Evolutionary conservation across 495 filamentous ascomycete genomes (phyloP), one percentile per base, ranked within the genome.

Genomic region (Clavariopsis aquatica): DNA sequence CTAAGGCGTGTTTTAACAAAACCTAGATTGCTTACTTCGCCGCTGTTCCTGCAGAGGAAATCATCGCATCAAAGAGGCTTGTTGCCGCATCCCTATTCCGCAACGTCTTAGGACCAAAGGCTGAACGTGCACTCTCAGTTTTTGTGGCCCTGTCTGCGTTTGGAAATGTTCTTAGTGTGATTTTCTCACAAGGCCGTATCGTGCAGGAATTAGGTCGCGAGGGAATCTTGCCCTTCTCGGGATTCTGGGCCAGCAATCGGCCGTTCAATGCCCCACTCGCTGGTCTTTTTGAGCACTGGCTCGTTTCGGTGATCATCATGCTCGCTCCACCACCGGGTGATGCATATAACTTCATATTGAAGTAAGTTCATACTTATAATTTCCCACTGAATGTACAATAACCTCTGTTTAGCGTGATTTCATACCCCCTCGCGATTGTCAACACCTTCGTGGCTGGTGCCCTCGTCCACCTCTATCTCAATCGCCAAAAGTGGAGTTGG

Each of bases 101-200:
- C 22, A 89, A 90, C 61, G 81, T 90, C 52, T 87, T 89, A 62
- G 86, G 87, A 43, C 38, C 38, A 2, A 43, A 43, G 15, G 38
- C 38, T 17, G 38, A 43, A 17, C 38, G 38, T 43, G 38, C 38
- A 46, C 82, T 90, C 60, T 84, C 85, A 12, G 86, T 87, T 34
- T 88, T 90, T 52, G 87, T 90, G 17, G 87, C 87, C 1, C 73
- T 90, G n/a, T 88, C 85, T 34, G 85, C 86, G 10, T 82, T 89
- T 64, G 87, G 87, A 19, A 91, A 90, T 67, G 86, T 90, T 29
- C 73, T 90, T 38, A 81, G 81, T 38, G 85, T 89, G 60, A 85
- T 85, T 52, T 91, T 89, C 73, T 86, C 86, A 0, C 86, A 89
- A 69, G 83, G 84, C 20, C 80, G 87, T 54, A 79, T 78, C 70